Percentiles rank a stretch among this genome's conserved stretches.
Conservation (phyloP, 2,329 filamentous ascomycete species). For the Diaporthe sp. region DNA sequence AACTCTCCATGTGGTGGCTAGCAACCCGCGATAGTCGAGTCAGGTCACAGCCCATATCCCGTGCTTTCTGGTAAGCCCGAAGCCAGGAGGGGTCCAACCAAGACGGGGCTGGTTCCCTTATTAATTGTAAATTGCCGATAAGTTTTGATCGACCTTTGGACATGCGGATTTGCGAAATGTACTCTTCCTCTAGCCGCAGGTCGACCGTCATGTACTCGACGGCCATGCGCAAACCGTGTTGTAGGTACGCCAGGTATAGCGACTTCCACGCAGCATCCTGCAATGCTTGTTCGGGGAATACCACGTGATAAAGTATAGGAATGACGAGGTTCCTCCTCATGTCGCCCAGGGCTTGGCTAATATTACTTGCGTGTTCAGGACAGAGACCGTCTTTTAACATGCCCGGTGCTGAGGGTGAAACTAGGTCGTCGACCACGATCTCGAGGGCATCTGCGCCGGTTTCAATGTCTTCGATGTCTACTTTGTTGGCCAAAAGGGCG, state of each 20-base stretch:
- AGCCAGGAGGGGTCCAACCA: constrained; percentile 71
- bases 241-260: constrained; percentile 68
- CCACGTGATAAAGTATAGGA: constrained; percentile 68
- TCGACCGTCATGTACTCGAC: constrained; percentile 75
- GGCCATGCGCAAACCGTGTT: constrained; percentile 71
- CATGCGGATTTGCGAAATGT: constrained; percentile 63
- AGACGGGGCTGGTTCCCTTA: constrained; percentile 54
- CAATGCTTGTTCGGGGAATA: constrained; percentile 47
- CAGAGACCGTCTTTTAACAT: constrained; percentile 40
- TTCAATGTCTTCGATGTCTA: constrained; percentile 75
- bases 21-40: constrained; percentile 72
- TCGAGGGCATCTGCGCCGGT: constrained; percentile 78
- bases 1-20: constrained; percentile 70
- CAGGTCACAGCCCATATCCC: constrained; percentile 69
- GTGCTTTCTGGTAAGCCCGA: constrained; percentile 69
- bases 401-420: constrained; percentile 40
- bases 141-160: constrained; percentile 69
- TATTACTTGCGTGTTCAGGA: constrained; percentile 58
- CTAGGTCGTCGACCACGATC: constrained; percentile 63
- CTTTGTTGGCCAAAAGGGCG: constrained; percentile 62
- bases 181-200: constrained; percentile 65
- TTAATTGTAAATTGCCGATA: constrained; percentile 67
- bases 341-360: constrained; percentile 70
- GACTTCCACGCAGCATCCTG: constrained; percentile 44
- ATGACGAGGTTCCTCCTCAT: constrained; percentile 73